phyloP scores from a whole-genome alignment of 148 eudicot genomes.

The Nyssa sinensis region DNA sequence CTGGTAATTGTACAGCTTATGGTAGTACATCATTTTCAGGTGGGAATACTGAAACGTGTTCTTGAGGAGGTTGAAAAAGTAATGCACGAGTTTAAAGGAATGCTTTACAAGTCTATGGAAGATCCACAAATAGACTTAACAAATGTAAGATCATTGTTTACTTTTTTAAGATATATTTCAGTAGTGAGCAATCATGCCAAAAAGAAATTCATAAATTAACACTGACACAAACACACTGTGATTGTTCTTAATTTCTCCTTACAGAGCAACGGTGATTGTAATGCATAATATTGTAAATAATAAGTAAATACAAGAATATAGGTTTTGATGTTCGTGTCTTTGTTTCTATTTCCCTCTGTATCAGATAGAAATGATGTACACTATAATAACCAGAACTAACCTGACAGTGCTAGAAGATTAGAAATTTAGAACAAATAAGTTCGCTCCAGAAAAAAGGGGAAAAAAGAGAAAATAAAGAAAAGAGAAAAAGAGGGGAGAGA shows the following conservation, averaged over 20 bases:
- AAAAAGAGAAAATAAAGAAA: no score
- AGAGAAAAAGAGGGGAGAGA: no score
- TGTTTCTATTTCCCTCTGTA: not conserved
- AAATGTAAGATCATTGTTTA: conserved; percentile 47
- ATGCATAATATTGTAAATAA: not conserved
- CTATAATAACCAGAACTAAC: no score
- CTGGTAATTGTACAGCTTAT: conserved; percentile 8
- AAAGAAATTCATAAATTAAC: not conserved
- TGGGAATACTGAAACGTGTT: conserved; percentile 94
- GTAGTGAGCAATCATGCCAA: not conserved
- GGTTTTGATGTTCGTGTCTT: not conserved
- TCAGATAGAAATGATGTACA: not conserved
- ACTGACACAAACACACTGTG: not conserved
- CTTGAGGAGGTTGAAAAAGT: conserved; percentile 99
- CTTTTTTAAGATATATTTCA: not conserved
- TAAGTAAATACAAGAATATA: not conserved
- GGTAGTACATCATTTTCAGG: conserved; percentile 42
- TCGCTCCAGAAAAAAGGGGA: no score
- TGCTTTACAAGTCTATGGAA: conserved; percentile 87
- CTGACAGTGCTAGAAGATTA: no score
- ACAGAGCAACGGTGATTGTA: not conserved
- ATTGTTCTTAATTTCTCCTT: not conserved
- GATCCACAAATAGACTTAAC: conserved; percentile 85
- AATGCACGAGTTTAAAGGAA: conserved; percentile 92
- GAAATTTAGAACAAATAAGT: no score